Conservation (phyloP, 2,329 filamentous ascomycete genomes). For the Apiospora aurea region DNA sequence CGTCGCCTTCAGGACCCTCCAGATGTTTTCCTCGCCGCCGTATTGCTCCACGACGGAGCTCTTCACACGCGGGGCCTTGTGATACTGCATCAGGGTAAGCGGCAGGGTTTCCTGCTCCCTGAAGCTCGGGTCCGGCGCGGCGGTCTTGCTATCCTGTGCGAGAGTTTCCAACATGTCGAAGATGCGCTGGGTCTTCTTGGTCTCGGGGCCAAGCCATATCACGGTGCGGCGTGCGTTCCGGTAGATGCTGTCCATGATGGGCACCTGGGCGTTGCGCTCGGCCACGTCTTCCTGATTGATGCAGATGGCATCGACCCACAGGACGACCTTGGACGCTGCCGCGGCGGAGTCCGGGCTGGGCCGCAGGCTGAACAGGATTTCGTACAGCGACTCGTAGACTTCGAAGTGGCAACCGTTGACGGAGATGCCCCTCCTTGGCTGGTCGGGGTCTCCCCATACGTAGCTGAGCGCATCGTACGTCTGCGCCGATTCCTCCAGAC, state of each 20-base stretch:
- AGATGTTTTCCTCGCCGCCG: not conserved
- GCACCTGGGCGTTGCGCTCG: slow-evolving; percentile 25
- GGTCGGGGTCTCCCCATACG: slow-evolving; percentile 11
- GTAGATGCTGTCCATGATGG: slow-evolving; percentile 30
- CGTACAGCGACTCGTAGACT: not conserved
- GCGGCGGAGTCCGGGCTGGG: not conserved
- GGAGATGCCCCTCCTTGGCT: not conserved
- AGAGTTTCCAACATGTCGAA: not conserved
- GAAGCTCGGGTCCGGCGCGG: not conserved
- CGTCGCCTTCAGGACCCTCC: not conserved
- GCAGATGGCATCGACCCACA: slow-evolving; percentile 32
- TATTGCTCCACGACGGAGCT: not conserved
- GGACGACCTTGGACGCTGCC: not conserved
- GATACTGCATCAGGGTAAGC: not conserved
- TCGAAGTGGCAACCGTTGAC: slow-evolving; percentile 6
- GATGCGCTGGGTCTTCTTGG: not conserved
- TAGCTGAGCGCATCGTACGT: slow-evolving; percentile 23
- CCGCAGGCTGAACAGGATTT: not conserved
- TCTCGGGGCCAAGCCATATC: slow-evolving; percentile 23
- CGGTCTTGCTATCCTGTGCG: not conserved
- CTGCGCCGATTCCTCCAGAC: not conserved
- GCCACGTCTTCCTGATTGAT: slow-evolving; percentile 27
- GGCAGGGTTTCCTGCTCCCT: not conserved
- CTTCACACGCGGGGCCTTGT: not conserved
- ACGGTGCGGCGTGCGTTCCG: slow-evolving; percentile 14